These are phyloP conservation scores for Hanseniaspora lindneri DNA, from an alignment of 805 yeast genomes.

Conservation along the genomic window DNA sequence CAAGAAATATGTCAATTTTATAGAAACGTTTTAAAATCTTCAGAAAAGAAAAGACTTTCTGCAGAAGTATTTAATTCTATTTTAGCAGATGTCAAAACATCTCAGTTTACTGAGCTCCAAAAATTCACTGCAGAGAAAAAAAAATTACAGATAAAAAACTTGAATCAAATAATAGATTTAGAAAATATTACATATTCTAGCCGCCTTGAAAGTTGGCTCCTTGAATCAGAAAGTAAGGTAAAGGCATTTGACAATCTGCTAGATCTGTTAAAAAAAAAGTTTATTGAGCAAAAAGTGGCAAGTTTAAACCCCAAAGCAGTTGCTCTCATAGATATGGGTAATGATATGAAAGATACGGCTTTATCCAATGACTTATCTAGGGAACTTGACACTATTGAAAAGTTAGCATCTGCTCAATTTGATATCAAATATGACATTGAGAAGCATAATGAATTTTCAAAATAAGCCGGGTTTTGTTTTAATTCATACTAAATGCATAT, in stretches of 20 bases:
- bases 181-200: not conserved
- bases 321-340: not conserved
- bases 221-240: not conserved
- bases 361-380: not conserved
- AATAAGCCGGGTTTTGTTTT: too few species aligned
- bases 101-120: not conserved
- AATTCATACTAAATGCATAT: too few species aligned
- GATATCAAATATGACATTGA: not conserved
- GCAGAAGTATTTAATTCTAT: not conserved
- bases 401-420: not conserved
- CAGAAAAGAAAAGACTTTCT: not conserved
- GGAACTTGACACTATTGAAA: not conserved
- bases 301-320: not conserved
- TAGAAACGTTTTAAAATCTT: not conserved
- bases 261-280: not conserved
- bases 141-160: not conserved
- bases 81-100: not conserved
- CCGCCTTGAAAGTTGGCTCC: constrained; percentile 3
- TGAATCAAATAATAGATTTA: not conserved
- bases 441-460: not conserved
- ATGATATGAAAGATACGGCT: not conserved
- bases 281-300: not conserved
- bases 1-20: not conserved
- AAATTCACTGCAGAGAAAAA: not conserved
- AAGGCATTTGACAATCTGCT: constrained; percentile 1